These are phyloP conservation scores for Hypomyces rosellus DNA, from an alignment of 2,329 filamentous ascomycete species.

Conservation along the genomic window DNA sequence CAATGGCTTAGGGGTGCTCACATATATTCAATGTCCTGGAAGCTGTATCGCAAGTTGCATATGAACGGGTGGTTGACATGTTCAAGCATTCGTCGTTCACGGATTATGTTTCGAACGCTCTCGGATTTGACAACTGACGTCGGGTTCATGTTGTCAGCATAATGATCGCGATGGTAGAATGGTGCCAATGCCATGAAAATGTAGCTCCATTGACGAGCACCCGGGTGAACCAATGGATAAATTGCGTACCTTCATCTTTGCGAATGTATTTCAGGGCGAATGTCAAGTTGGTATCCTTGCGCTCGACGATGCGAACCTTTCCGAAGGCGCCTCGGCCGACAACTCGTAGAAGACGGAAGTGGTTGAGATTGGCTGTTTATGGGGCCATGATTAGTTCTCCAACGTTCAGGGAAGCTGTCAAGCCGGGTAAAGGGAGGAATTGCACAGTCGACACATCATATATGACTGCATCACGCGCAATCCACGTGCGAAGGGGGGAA, in stretches of 20 bases:
- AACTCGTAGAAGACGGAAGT: slow-evolving; percentile 90
- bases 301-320: slow-evolving; percentile 96
- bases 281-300: slow-evolving; percentile 87
- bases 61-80: slow-evolving; percentile 97
- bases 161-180: no score
- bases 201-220: background rate
- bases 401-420: background rate
- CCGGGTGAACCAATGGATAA: slow-evolving; percentile 1
- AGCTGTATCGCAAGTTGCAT: slow-evolving; percentile 97
- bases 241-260: slow-evolving; percentile 82
- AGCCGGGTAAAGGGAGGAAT: no score
- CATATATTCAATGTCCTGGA: slow-evolving; percentile 99
- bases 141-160: no score
- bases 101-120: slow-evolving; percentile 96
- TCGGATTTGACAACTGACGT: slow-evolving; percentile 84
- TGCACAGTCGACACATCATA: background rate
- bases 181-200: background rate
- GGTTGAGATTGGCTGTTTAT: slow-evolving; percentile 80
- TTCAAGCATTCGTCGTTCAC: slow-evolving; percentile 95
- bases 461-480: slow-evolving; percentile 1
- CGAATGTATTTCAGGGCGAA: slow-evolving; percentile 98
- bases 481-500: slow-evolving; percentile 10
- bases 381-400: background rate
- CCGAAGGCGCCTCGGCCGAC: slow-evolving; percentile 97
- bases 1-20: slow-evolving; percentile 40